Percentiles rank a stretch among this genome's conserved stretches.
Evolutionary conservation across 2,329 filamentous ascomycete species (phyloP).

Genomic region (Diaporthe citriasiana): DNA sequence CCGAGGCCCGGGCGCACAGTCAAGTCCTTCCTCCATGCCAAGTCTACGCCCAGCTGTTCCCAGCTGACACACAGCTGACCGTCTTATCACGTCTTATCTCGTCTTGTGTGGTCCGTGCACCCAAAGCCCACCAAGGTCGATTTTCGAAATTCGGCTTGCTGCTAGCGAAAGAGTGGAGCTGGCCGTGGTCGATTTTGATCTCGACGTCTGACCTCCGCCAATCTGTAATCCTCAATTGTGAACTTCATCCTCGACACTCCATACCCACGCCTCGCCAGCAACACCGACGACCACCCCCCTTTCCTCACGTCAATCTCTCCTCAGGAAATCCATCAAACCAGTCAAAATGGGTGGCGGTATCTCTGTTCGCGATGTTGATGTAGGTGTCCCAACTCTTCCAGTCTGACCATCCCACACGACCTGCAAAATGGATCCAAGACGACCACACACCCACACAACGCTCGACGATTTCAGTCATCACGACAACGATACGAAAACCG

Average conservation of each 20-base stretch:
- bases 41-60: not conserved
- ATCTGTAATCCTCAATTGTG: not conserved
- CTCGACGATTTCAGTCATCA: slow-evolving; percentile 8
- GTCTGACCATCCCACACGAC: slow-evolving; percentile 47
- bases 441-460: not conserved
- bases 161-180: slow-evolving; percentile 18
- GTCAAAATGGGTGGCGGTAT: slow-evolving; percentile 82
- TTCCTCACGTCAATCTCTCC: slow-evolving; percentile 31
- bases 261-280: slow-evolving; percentile 40
- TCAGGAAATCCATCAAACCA: slow-evolving; percentile 49
- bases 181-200: not conserved
- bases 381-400: slow-evolving; percentile 64
- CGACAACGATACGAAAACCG: slow-evolving; percentile 25
- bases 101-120: not conserved
- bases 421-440: slow-evolving; percentile 30
- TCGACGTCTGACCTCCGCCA: slow-evolving; percentile 15
- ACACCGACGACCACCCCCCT: slow-evolving; percentile 60
- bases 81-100: not conserved
- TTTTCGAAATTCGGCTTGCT: slow-evolving; percentile 15
- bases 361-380: slow-evolving; percentile 88
- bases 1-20: not conserved
- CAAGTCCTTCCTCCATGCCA: too few species aligned
- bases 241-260: slow-evolving; percentile 43
- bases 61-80: not conserved
- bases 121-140: slow-evolving; percentile 7